Base-by-base conservation (phyloP, 805 yeast species). In the Zygoascus ofunaensis region DNA sequence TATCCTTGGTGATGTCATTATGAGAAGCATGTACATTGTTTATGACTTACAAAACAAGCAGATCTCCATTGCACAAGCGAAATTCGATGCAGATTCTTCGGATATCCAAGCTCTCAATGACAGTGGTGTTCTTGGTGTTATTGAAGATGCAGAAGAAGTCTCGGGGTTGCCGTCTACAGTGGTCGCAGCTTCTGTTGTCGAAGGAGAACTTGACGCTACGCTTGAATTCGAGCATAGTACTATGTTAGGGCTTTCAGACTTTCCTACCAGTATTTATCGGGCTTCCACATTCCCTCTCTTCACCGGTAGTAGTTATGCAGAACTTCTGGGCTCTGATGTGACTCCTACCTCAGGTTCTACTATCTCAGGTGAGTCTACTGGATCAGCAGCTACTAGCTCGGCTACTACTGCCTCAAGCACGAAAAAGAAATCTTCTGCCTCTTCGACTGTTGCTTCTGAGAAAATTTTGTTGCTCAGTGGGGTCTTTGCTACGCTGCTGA, bases 21-120 rank as follows among this genome's bases (percentile, higher is more conserved):
- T 80, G 47, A 65, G 80, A 49, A 68, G 74, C 46, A 79, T 80
- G 2, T 82, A 80, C 58, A 69, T 77, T 22, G 85, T 79, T 14
- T 79, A 73, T 59, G 82, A 82, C 78, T 64, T 80, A 39, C 84
- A 80, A 19, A 72, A 71, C 52, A 60, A 58, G 40, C 69, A 74
- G 54, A 64, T 82, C 34, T 74, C 80, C 0, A 49, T 83, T 45
- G 87, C 80, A 14, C 72, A 68, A 45, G 69, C 74, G 28, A 48
- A 41, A 22, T 55, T 44, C 47, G 53, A 59, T 49, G 55, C 51
- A 18, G 26, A 60, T 7, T 39, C 60, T 40, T 48, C 42, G 12
- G 44, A 46, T 14, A 49, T 59, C 43, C 63, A 58, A 35, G 56
- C 47, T 23, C 30, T 26, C 30, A 12, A 26, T 12, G 30, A 26